Evolutionary conservation across 805 yeast species (phyloP).

Genomic region (Teunomyces atbi): DNA sequence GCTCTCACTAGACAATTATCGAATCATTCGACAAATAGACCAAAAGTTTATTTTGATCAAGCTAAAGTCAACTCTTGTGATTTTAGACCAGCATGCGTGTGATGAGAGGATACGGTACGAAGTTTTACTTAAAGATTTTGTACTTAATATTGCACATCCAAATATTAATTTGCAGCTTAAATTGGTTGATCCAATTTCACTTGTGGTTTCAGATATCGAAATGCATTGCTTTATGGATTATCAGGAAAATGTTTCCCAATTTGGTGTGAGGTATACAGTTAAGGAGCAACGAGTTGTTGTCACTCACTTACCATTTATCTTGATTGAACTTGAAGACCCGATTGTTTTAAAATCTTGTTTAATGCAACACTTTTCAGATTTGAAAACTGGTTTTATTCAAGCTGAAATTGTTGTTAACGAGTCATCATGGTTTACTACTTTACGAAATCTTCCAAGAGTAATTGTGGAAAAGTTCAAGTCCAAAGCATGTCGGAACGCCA

Average conservation of each 20-base stretch:
- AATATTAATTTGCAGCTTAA: constrained; percentile 8
- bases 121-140: constrained; percentile 35
- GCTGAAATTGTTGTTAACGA: neutral
- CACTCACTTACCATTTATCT: constrained; percentile 45
- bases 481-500: constrained; percentile 65
- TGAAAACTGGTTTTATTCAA: constrained; percentile 30
- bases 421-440: constrained; percentile 19
- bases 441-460: constrained; percentile 45
- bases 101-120: constrained; percentile 76
- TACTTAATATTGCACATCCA: constrained; percentile 23
- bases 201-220: constrained; percentile 27
- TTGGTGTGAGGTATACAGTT: constrained; percentile 18
- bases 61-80: constrained; percentile 25
- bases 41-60: constrained; percentile 56
- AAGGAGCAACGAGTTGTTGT: constrained; percentile 17
- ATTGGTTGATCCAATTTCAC: constrained; percentile 8
- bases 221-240: constrained; percentile 16
- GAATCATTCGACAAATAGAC: constrained; percentile 59
- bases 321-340: constrained; percentile 26
- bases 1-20: constrained; percentile 1
- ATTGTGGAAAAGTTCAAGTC: constrained; percentile 52
- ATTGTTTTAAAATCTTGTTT: constrained; percentile 36
- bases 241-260: constrained; percentile 11
- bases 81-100: constrained; percentile 82
- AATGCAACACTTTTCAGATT: constrained; percentile 44